Percentiles rank a stretch among this genome's conserved stretches.
These are phyloP conservation scores for Alnus glutinosa DNA, from an alignment of 306 rosid genomes.

Conservation along the genomic window DNA sequence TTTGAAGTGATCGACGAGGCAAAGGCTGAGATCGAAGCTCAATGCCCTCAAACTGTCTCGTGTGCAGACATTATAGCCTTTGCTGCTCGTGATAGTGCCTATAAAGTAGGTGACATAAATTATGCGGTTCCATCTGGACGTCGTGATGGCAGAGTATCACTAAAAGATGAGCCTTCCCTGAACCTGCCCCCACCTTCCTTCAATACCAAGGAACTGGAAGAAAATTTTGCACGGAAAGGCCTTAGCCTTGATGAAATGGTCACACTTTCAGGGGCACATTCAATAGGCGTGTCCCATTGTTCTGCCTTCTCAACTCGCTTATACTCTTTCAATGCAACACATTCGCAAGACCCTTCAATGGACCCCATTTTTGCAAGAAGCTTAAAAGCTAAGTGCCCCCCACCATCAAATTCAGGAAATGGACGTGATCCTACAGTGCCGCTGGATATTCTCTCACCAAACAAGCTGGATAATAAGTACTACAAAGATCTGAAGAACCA, in stretches of 20 bases:
- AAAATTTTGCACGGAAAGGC: slow-evolving; percentile 9
- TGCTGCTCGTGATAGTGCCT: slow-evolving; percentile 40
- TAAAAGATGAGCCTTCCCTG: not conserved
- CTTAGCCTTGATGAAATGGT: slow-evolving; percentile 43
- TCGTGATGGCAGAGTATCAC: slow-evolving; percentile 8
- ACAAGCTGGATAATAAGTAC: slow-evolving; percentile 30
- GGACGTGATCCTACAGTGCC: not conserved
- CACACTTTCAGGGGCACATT: slow-evolving; percentile 34
- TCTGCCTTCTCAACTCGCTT: slow-evolving; percentile 29
- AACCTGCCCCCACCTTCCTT: slow-evolving; percentile 9
- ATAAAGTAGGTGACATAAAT: not conserved
- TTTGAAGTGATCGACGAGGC: slow-evolving; percentile 41
- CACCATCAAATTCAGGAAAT: not conserved
- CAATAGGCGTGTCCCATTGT: slow-evolving; percentile 40
- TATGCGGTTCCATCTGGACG: not conserved
- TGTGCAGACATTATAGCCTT: slow-evolving; percentile 48
- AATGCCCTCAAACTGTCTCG: slow-evolving; percentile 41
- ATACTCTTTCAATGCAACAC: slow-evolving; percentile 36
- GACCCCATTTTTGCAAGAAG: slow-evolving; percentile 20
- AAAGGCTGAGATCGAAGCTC: slow-evolving; percentile 35
- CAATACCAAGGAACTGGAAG: slow-evolving; percentile 16
- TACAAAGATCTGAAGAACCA: slow-evolving; percentile 22
- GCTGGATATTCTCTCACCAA: slow-evolving; percentile 29
- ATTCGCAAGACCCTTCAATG: slow-evolving; percentile 37
- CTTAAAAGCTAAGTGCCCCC: slow-evolving; percentile 34